A percentile compares a stretch with the other conserved stretches of the same genome.
Evolutionary conservation across 2,329 filamentous ascomycete genomes (phyloP).

Genomic region (Aspergillus ibericus): DNA sequence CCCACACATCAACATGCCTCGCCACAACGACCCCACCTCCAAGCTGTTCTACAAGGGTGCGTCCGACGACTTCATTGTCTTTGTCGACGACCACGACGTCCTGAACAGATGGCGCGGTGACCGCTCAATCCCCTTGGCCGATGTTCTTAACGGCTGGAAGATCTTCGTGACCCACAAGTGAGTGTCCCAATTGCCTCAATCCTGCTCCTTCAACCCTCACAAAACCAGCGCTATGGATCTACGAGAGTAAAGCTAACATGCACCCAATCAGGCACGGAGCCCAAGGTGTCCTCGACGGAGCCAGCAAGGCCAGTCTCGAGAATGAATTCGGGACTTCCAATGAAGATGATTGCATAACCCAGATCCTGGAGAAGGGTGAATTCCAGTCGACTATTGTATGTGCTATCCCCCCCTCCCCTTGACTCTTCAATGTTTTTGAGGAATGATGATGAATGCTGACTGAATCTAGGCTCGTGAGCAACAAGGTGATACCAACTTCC

Average conservation of each 20-base stretch:
- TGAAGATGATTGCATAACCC: slow-evolving; percentile 76
- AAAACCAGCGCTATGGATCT: not conserved
- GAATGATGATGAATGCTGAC: slow-evolving; percentile 1
- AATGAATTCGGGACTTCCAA: slow-evolving; percentile 82
- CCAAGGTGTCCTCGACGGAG: slow-evolving; percentile 75
- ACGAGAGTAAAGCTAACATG: not conserved
- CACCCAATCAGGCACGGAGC: slow-evolving; percentile 66
- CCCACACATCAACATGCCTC: slow-evolving; percentile 56
- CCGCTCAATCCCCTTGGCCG: slow-evolving; percentile 72
- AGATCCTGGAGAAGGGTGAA: slow-evolving; percentile 75
- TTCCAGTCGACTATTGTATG: slow-evolving; percentile 63
- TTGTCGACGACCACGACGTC: slow-evolving; percentile 48
- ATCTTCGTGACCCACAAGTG: slow-evolving; percentile 89
- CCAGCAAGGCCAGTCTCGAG: slow-evolving; percentile 72
- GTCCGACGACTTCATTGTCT: slow-evolving; percentile 68
- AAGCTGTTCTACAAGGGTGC: slow-evolving; percentile 86
- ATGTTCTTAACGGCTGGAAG: slow-evolving; percentile 86
- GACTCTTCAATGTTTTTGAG: not conserved
- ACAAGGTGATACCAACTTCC: slow-evolving; percentile 31
- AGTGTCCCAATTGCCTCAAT: slow-evolving; percentile 37
- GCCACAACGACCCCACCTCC: slow-evolving; percentile 67
- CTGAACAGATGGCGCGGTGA: slow-evolving; percentile 83
- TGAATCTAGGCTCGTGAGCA: slow-evolving; percentile 31
- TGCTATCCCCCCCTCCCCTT: slow-evolving; percentile 13
- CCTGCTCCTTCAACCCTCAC: not conserved